phyloP scores from a whole-genome alignment of 768 basidiomycete species.

The Trichaptum fuscoviolaceum region DNA sequence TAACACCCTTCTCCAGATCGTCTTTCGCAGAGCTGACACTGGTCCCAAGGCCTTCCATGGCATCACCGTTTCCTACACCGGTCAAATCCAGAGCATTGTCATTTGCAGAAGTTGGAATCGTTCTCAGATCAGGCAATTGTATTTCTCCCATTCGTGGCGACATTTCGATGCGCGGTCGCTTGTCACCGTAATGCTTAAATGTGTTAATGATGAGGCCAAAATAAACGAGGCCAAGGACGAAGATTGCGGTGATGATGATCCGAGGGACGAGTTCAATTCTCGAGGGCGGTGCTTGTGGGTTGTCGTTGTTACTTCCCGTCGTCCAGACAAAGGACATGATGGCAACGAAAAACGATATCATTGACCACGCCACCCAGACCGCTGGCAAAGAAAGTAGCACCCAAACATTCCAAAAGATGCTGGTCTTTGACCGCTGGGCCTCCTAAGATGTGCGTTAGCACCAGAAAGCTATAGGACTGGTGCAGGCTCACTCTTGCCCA shows the following conservation, averaged over 20 bases:
- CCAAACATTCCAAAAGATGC: slow-evolving; percentile 64
- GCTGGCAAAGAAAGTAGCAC: slow-evolving; percentile 61
- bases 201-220: slow-evolving; percentile 57
- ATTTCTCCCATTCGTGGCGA: neutral
- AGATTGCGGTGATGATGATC: slow-evolving; percentile 47
- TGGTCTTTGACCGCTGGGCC: slow-evolving; percentile 43
- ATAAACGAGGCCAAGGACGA: slow-evolving; percentile 56
- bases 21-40: neutral
- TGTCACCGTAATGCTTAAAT: slow-evolving; percentile 49
- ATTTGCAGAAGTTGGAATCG: neutral
- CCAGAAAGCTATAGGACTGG: neutral
- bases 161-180: neutral
- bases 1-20: neutral
- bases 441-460: slow-evolving; percentile 35
- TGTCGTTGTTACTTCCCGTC: slow-evolving; percentile 40
- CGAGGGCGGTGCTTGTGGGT: slow-evolving; percentile 33
- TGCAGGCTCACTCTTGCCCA: slow-evolving; percentile 56
- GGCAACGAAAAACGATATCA: slow-evolving; percentile 57
- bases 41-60: neutral
- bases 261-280: slow-evolving; percentile 45
- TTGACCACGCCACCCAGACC: slow-evolving; percentile 70
- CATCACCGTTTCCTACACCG: neutral
- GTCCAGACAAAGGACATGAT: slow-evolving; percentile 68
- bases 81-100: neutral
- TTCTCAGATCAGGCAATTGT: neutral